phyloP scores from a whole-genome alignment of 2,329 filamentous ascomycete genomes.

The Fusarium sp. region DNA sequence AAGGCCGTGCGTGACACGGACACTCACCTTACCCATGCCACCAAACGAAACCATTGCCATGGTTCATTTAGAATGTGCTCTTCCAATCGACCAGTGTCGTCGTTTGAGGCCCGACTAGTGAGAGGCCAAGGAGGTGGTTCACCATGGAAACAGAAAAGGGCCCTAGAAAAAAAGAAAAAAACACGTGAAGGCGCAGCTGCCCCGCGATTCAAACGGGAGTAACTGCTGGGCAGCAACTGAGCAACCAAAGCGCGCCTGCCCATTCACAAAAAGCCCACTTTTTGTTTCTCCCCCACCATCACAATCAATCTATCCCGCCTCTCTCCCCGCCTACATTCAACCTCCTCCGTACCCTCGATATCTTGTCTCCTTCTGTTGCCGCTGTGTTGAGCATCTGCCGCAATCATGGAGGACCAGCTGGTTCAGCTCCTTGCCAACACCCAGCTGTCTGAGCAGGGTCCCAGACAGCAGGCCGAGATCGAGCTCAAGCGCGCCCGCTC shows the following conservation, averaged over 20 bases:
- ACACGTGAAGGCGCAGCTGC: conserved; percentile 32
- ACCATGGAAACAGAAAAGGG: conserved; percentile 5
- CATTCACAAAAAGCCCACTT: conserved; percentile 31
- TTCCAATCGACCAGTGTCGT: not conserved
- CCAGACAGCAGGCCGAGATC: conserved; percentile 87
- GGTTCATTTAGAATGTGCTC: not conserved
- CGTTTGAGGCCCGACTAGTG: not conserved
- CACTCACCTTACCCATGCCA: conserved; percentile 8
- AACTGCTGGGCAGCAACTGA: conserved; percentile 5
- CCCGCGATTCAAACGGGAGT: conserved; percentile 23
- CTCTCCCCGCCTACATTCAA: conserved; percentile 38
- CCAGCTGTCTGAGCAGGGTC: conserved; percentile 79
- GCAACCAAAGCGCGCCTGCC: conserved; percentile 13
- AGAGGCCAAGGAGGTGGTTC: conserved; percentile 10
- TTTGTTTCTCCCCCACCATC: conserved; percentile 39
- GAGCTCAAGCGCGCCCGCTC: conserved; percentile 79
- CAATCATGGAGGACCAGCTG: conserved; percentile 89
- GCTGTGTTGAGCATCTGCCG: conserved; percentile 22
- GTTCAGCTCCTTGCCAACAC: conserved; percentile 89
- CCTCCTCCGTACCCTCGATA: conserved; percentile 19
- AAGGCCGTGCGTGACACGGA: not conserved
- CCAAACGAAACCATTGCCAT: not conserved
- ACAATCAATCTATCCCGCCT: conserved; percentile 37
- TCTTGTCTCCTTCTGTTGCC: conserved; percentile 13
- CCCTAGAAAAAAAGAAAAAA: conserved; percentile 5